Conservation (phyloP, 2,329 filamentous ascomycete genomes). For the Penicillium sp. region DNA sequence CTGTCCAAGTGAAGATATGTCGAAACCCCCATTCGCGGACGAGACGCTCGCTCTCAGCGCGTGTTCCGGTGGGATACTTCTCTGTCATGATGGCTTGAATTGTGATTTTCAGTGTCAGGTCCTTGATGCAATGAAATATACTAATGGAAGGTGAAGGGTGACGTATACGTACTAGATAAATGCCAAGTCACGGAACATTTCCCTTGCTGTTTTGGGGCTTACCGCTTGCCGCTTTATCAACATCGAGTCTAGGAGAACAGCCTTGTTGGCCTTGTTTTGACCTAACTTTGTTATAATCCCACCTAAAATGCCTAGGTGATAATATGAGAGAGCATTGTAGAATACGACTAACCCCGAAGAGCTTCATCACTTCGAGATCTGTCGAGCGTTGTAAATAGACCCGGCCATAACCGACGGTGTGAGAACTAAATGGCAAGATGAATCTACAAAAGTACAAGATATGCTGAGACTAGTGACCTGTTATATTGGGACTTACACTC, state of each 20-base stretch:
- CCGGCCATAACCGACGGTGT: background rate
- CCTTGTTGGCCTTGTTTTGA: no score
- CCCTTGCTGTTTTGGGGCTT: background rate
- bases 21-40: constrained; percentile 59
- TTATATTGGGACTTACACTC: background rate
- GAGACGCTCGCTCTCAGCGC: constrained; percentile 51
- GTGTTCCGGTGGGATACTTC: constrained; percentile 34
- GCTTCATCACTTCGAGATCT: background rate
- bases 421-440: background rate
- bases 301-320: no score
- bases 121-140: background rate
- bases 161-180: background rate
- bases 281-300: no score
- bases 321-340: no score
- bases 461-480: background rate
- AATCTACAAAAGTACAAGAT: background rate
- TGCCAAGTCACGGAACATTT: background rate
- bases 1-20: constrained; percentile 62
- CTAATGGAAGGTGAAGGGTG: background rate
- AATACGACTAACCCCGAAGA: background rate
- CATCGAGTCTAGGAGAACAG: background rate
- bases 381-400: background rate
- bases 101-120: no score
- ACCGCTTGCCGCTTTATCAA: background rate
- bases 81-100: constrained; percentile 21